Evolutionary conservation across 495 filamentous ascomycete genomes (phyloP), one percentile per base, ranked within the genome.

Genomic region (Aspergillus bertholletiae): DNA sequence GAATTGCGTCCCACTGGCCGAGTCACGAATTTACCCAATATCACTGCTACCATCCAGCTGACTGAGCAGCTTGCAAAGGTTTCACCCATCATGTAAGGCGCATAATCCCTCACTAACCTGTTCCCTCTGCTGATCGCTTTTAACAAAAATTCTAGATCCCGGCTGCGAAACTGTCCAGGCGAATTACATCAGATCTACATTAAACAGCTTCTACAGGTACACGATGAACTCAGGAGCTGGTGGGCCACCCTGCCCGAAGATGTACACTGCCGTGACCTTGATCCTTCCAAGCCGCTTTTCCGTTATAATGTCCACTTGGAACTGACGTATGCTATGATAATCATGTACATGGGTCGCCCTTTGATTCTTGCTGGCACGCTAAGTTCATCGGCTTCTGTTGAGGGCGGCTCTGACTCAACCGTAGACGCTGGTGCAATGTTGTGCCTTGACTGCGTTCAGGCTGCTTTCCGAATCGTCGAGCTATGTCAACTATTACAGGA

Each of bases 161-260:
- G 48, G 35, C 54, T 78, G 13, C 72, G 74, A 44, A 74, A 65
- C 52, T 69, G 58, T 39, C 74, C 56, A 7, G 74, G 70, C 57
- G 63, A 60, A 12, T 72, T 75, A 56, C 73, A 76, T 43, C 70
- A 73, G 37, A 70, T 78, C 49, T 73, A 70, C 34, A 66, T 80
- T 2, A 74, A 77, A 46, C 58, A 71, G 26, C 51, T 79, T 7
- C 65, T 77, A 32, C 66, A 59, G n/a, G 55, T 77, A 21, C 66
- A 74, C 11, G 74, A 75, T 48, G 55, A 71, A 22, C 63, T 80
- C 2, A 58, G 77, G 15, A 68, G 75, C 40, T 80, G 77, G 77
- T 80, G 77, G 77, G 62, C 69, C 2, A 72, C 68, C n/a, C 56
- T 80, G 7, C 75, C 76, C 13, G 70, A 74, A 51, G 74, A 78